Conservation (phyloP, 192 early-diverging fungal genomes). For the Physocladia obscura region DNA sequence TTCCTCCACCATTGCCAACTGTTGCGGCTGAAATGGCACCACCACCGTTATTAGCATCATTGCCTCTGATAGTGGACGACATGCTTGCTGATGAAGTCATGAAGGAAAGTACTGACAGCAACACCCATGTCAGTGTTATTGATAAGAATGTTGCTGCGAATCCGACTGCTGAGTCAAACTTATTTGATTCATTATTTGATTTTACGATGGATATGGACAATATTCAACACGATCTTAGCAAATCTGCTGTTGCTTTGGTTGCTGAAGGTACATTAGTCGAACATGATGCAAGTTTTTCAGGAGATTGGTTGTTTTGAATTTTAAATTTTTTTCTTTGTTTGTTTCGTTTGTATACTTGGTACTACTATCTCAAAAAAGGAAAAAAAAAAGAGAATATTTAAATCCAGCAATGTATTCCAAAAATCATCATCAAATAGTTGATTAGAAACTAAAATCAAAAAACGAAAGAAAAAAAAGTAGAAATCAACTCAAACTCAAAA, state of each 20-base stretch:
- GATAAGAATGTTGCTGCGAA: neutral
- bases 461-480: too few relatives aligned
- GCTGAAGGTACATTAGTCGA: neutral
- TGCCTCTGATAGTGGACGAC: neutral
- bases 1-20: neutral
- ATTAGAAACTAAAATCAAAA: too few relatives aligned
- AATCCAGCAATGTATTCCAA: too few relatives aligned
- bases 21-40: neutral
- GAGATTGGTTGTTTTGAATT: slow-evolving; percentile 19
- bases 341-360: too few relatives aligned
- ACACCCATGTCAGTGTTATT: neutral
- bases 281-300: neutral
- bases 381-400: too few relatives aligned
- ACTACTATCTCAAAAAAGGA: too few relatives aligned
- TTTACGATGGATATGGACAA: slow-evolving; percentile 16
- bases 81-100: neutral
- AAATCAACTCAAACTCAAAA: too few relatives aligned
- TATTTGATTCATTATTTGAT: slow-evolving; percentile 19
- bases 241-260: neutral
- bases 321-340: too few relatives aligned
- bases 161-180: neutral
- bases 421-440: too few relatives aligned
- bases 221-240: neutral
- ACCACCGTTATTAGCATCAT: neutral
- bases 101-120: too few relatives aligned